Evolutionary conservation across 106 monocot species (phyloP).

Genomic region (Phalaenopsis equestris): DNA sequence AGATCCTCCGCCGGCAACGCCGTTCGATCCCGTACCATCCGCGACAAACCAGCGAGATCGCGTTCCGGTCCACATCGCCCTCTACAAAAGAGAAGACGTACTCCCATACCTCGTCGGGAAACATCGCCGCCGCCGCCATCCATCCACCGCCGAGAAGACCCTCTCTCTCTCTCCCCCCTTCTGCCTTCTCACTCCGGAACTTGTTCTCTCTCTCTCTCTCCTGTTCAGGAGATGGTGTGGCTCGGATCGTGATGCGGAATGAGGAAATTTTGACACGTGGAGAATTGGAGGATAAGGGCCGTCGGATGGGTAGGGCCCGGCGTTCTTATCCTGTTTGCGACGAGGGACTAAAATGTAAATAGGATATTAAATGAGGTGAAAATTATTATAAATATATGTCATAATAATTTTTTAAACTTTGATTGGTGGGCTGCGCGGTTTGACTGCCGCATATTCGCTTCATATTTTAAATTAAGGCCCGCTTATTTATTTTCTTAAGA

Average conservation of each 20-base stretch:
- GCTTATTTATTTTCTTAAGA: no score
- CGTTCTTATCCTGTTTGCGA: constrained; percentile 2
- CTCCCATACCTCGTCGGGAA: constrained; percentile 83
- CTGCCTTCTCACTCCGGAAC: not conserved
- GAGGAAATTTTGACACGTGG: not conserved
- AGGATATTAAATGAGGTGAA: no score
- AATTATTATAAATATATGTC: no score
- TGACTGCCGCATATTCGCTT: no score
- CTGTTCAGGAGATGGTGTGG: not conserved
- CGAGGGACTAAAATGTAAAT: no score
- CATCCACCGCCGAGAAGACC: not conserved
- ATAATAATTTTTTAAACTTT: no score
- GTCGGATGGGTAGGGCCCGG: not conserved
- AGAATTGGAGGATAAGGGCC: not conserved
- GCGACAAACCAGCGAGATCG: constrained; percentile 38
- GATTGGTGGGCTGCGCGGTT: no score
- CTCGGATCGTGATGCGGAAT: not conserved
- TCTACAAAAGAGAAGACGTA: constrained; percentile 57
- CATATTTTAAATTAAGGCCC: no score
- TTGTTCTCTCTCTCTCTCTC: not conserved
- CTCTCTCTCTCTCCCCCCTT: not conserved
- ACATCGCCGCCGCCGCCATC: constrained; percentile 14
- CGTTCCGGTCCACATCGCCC: constrained; percentile 50
- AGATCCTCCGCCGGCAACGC: constrained; percentile 35
- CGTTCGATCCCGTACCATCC: constrained; percentile 46